These are phyloP conservation scores for Helotiales sp. DNA, from an alignment of 2,329 filamentous ascomycete genomes.

Conservation along the genomic window DNA sequence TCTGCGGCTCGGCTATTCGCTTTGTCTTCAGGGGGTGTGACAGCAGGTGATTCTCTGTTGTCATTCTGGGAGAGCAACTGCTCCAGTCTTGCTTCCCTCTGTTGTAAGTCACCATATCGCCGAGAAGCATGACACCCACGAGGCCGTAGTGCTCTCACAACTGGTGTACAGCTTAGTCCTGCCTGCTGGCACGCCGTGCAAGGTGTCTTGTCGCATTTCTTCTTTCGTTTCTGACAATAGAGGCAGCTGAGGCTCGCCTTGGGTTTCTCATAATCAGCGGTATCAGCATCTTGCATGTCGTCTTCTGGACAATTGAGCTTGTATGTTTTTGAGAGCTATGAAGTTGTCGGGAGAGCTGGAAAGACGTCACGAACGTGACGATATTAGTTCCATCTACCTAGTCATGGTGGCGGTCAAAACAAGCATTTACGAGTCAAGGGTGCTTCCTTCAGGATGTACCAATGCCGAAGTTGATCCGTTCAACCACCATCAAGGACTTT, in stretches of 20 bases:
- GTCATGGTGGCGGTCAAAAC: too few species aligned
- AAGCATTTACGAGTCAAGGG: too few species aligned
- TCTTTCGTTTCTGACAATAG: constrained; percentile 8
- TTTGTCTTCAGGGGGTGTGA: neutral
- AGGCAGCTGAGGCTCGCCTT: constrained; percentile 4
- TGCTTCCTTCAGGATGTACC: too few species aligned
- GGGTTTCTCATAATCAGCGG: neutral
- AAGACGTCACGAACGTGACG: too few species aligned
- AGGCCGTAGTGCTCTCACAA: constrained; percentile 2
- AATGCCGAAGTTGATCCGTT: too few species aligned
- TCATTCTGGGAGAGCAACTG: neutral
- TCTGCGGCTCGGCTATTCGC: neutral
- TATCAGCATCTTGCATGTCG: too few species aligned
- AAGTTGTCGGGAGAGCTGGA: too few species aligned
- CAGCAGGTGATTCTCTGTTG: neutral
- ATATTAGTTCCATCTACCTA: too few species aligned
- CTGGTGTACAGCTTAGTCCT: constrained; percentile 3
- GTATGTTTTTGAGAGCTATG: too few species aligned
- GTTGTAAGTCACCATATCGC: neutral
- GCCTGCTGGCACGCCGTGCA: constrained; percentile 3
- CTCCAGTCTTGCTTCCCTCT: constrained; percentile 4
- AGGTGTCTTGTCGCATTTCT: constrained; percentile 11
- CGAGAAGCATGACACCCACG: neutral
- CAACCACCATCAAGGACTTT: too few species aligned
- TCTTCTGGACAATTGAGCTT: too few species aligned